Base-by-base conservation (phyloP, 495 filamentous ascomycete species). In the Penicillium macrosclerotiorum region DNA sequence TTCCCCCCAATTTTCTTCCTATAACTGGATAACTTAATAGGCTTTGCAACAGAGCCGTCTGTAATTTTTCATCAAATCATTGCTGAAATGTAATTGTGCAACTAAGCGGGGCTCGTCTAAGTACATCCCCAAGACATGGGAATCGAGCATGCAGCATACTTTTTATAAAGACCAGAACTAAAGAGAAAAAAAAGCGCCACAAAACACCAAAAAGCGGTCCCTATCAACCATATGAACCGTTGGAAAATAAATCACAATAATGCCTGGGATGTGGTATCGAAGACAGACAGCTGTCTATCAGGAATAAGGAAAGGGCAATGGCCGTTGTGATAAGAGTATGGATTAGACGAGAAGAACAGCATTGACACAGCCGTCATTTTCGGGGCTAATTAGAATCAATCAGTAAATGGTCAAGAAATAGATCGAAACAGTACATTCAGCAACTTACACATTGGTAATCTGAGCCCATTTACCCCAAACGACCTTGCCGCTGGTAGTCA, bases 401-500 rank as follows among this genome's bases (percentile, higher is more conserved):
- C n/a, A n/a, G n/a, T n/a, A n/a, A n/a, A n/a, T n/a, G n/a, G n/a
- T n/a, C n/a, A n/a, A n/a, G n/a, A n/a, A n/a, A n/a, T n/a, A n/a
- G n/a, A n/a, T n/a, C n/a, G n/a, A n/a, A n/a, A n/a, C n/a, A n/a
- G n/a, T n/a, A n/a, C n/a, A n/a, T n/a, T n/a, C n/a, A n/a, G n/a
- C n/a, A n/a, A 63, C 65, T 51, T 59, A 73, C 69, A 85, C 85
- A 71, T 90, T 71, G 42, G 64, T 71, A 12, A 72, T 49, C 72
- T 92, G 89, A 12, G 89, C 90, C 75, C 86, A 94, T 61, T 86
- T 74, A 49, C 84, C 86, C 90, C 90, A 96, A 5, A 91, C 87
- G 20, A 95, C 86, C 77, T 96, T 96, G 37, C 93, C 94, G 34
- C 82, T 84, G 5, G 91, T 85, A 9, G 93, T 98, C 17, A 95